Base-by-base conservation (phyloP, 306 rosid genomes). In the Lotus japonicus region DNA sequence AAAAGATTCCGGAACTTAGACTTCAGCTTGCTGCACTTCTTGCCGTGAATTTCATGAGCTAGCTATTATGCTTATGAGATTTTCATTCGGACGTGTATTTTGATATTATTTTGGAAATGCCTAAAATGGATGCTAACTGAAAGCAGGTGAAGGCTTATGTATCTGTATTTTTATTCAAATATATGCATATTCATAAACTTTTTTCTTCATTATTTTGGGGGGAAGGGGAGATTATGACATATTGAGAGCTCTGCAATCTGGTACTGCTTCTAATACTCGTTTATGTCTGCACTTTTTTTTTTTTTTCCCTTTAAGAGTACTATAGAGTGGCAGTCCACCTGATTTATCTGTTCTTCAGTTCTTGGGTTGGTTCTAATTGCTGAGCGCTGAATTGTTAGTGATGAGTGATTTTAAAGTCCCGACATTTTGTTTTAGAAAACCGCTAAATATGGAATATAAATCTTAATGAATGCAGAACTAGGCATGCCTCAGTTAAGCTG, bases 11-110 rank as follows among this genome's bases (percentile, higher is more conserved):
- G 64, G 97, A 96, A 64, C 88, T 94, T 36, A 90, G 98, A 79
- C 97, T 90, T 77, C 97, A 92, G 81, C 98, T 92, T 71, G 92
- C 97, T n/a, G n/a, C n/a, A 57, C 89, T 92, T 59, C 96, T 92
- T 75, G 98, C 70, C 87, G 89, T 36, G 97, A 94, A 69, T 94
- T 92, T 38, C 94, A 94, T 76, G 97, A 90, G 69, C 81, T 90
- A 60, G 97, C 96, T 90, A 58, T 67, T 66, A 14, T 60, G 61
- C 35, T 75, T 77, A 9, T 26, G 52, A 56, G 57, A 45, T 66
- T 9, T 12, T 36, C 36, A 41, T 46, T 45, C 13, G 42, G 41
- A 58, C 14, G 12, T 48, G 55, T 67, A 60, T 58, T 42, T 76
- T 60, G 12, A 26, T 23, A 26, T 59, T 3, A 45, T 31, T 66